Evolutionary conservation across 1,284 basidiomycete genomes (phyloP).

Genomic region (Coriolopsis trogii): DNA sequence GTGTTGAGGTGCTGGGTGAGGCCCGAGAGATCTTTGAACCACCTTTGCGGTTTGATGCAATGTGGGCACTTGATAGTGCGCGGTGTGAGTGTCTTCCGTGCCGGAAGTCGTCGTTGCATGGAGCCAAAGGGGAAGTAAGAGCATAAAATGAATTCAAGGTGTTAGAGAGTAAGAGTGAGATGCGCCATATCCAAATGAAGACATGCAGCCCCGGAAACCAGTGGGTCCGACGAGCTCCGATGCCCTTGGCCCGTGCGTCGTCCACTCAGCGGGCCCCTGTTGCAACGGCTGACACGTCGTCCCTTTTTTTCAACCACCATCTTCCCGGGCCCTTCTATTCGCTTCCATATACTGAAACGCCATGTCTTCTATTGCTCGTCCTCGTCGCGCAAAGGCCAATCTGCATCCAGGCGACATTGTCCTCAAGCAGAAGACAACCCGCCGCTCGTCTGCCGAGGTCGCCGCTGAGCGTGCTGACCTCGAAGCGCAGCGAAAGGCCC

Average conservation of each 20-base stretch:
- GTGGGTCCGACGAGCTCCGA: neutral
- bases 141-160: neutral
- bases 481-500: neutral
- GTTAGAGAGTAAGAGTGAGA: neutral
- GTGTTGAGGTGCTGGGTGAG: constrained; percentile 1
- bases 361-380: neutral
- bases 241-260: neutral
- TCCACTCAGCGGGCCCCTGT: neutral
- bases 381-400: neutral
- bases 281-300: neutral
- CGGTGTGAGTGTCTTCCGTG: neutral
- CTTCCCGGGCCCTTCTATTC: neutral
- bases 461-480: neutral
- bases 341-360: neutral
- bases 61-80: neutral
- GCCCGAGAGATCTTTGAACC: neutral
- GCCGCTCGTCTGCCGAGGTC: neutral
- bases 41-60: neutral
- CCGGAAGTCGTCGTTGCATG: neutral
- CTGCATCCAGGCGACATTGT: neutral
- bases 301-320: neutral
- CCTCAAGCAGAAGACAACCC: neutral
- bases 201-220: neutral
- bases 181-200: neutral
- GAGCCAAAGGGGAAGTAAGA: neutral